These are phyloP conservation scores for Brassica incana DNA, from an alignment of 345 rosid species.

Conservation along the genomic window DNA sequence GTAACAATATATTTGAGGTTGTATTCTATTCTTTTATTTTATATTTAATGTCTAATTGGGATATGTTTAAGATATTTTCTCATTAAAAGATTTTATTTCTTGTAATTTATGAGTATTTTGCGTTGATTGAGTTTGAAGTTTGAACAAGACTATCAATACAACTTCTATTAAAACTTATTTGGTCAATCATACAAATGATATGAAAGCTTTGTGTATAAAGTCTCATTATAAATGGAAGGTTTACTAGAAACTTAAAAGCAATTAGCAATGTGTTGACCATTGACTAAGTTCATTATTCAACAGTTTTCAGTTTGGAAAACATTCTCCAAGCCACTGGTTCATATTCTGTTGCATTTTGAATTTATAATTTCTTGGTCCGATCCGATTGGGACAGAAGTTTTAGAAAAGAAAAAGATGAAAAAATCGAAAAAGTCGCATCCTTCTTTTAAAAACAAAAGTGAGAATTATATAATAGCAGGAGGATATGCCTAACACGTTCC, in stretches of 20 bases:
- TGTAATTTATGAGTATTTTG: no score
- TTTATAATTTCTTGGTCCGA: background rate
- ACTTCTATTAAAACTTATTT: background rate
- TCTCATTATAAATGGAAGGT: conserved; percentile 7
- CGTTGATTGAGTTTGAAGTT: no score
- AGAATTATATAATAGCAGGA: conserved; percentile 3
- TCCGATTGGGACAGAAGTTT: background rate
- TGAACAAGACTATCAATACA: background rate
- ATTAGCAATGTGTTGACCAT: conserved; percentile 21
- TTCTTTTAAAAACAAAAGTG: background rate
- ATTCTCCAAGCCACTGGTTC: background rate
- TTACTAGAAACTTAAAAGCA: conserved; percentile 8
- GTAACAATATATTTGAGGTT: no score
- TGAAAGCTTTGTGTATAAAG: conserved; percentile 13
- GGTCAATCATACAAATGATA: background rate
- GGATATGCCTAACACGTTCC: conserved; percentile 35
- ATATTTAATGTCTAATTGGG: no score
- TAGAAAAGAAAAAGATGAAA: conserved; percentile 21
- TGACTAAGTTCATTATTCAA: conserved; percentile 19
- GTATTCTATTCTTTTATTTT: no score
- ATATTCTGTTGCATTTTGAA: background rate
- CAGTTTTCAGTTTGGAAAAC: conserved; percentile 4
- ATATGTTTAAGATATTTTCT: no score
- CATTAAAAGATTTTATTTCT: no score
- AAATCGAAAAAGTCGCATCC: conserved; percentile 1